Evolutionary conservation across 2,329 filamentous ascomycete genomes (phyloP), one percentile per base, ranked within the genome.

Genomic region (Ploettnerulaceae sp.): DNA sequence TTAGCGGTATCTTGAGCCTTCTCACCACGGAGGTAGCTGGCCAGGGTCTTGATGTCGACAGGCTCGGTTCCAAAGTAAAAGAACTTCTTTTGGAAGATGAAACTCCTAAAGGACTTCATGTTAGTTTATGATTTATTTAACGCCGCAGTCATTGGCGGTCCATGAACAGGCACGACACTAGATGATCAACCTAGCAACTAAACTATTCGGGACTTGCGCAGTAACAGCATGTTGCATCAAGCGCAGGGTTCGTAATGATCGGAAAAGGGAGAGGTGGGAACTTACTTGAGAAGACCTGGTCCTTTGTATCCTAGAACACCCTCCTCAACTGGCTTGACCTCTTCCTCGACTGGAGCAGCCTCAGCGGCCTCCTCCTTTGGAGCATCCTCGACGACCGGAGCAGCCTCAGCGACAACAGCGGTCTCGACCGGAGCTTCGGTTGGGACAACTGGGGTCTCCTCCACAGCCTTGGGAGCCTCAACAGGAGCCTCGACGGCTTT

Each of bases 221-320:
- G n/a, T n/a, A n/a, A n/a, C n/a, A 37, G 26, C 20, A 32, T 33
- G 28, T 28, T 20, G 12, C 15, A 5, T 25, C 8, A 29, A 7
- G 21, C 4, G 6, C 7, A 34, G 5, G n/a, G n/a, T n/a, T n/a
- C n/a, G n/a, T n/a, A n/a, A n/a, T n/a, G n/a, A n/a, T n/a, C n/a
- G n/a, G 9, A 1, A 11, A 41, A 8, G 2, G 17, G 5, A 28
- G 9, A 36, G 6, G 5, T 5, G 15, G 33, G 28, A 14, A 68
- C 87, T 75, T 78, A 95, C 90, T 94, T 96, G 73, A 91, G 77
- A 55, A 90, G 77, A 66, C 61, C 61, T 38, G 86, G 84, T 48
- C 80, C 85, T 81, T 96, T 95, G 84, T 95, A 88, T 68, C 86
- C 86, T 44, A 97, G 79, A 59, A 81, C 74, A 53, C 90, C 91